These are phyloP conservation scores for Boletus eberwhitei DNA, from an alignment of 768 basidiomycete genomes.

Conservation along the genomic window DNA sequence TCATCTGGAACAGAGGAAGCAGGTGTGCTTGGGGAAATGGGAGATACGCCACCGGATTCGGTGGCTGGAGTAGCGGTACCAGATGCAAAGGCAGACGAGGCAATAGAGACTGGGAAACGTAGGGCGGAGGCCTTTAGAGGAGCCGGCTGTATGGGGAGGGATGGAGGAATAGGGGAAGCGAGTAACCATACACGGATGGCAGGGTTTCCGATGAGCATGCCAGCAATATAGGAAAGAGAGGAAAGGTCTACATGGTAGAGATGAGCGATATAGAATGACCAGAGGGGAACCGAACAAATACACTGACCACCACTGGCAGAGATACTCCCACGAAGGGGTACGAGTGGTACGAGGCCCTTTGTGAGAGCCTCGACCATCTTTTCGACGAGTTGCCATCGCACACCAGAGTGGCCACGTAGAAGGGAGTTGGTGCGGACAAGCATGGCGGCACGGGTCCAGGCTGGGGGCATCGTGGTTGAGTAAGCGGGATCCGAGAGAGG, in stretches of 20 bases:
- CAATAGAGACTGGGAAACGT: slow-evolving; percentile 3
- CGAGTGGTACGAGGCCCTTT: slow-evolving; percentile 71
- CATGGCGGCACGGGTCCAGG: slow-evolving; percentile 88
- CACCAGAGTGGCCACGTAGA: slow-evolving; percentile 83
- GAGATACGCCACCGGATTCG: slow-evolving; percentile 37
- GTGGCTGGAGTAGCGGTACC: slow-evolving; percentile 18
- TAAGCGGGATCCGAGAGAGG: slow-evolving; percentile 70
- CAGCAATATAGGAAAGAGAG: slow-evolving; percentile 81
- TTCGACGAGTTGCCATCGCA: slow-evolving; percentile 76
- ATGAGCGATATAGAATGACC: slow-evolving; percentile 3
- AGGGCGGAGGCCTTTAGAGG: slow-evolving; percentile 16
- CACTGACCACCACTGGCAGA: slow-evolving; percentile 74
- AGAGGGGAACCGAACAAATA: neutral
- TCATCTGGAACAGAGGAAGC: slow-evolving; percentile 27
- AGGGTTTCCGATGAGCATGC: slow-evolving; percentile 74
- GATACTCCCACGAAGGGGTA: slow-evolving; percentile 81
- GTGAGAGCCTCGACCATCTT: slow-evolving; percentile 71
- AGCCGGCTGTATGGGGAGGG: slow-evolving; percentile 1
- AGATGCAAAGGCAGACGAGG: slow-evolving; percentile 12
- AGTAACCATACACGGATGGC: slow-evolving; percentile 70
- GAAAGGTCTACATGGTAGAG: slow-evolving; percentile 52
- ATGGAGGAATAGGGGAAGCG: slow-evolving; percentile 4
- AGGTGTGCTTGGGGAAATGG: slow-evolving; percentile 43
- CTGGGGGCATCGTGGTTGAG: slow-evolving; percentile 74
- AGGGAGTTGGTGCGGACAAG: slow-evolving; percentile 86